These are phyloP conservation scores for Jaenimonas drosophilae DNA, from an alignment of 208 protist species.

Conservation along the genomic window DNA sequence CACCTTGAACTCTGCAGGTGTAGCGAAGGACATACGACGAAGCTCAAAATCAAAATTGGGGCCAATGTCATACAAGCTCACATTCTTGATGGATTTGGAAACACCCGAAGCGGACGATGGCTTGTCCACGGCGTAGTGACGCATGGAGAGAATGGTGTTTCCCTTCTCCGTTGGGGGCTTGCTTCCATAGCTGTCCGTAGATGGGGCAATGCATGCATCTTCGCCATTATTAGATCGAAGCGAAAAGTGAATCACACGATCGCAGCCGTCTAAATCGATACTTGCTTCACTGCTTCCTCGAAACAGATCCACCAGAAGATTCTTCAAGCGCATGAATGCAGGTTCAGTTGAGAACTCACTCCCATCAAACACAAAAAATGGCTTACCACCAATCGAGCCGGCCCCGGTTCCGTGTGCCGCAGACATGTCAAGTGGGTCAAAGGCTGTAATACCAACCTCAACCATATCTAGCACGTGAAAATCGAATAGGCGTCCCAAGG, in stretches of 20 bases:
- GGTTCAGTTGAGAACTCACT: constrained; percentile 64
- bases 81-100: constrained; percentile 29
- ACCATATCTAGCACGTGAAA: constrained; percentile 89
- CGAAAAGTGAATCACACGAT: constrained; percentile 73
- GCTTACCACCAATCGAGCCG: constrained; percentile 66
- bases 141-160: constrained; percentile 65
- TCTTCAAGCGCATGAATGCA: constrained; percentile 67
- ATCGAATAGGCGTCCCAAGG: constrained; percentile 79
- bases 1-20: constrained; percentile 67
- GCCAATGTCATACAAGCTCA: constrained; percentile 67
- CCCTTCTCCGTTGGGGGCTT: constrained; percentile 34
- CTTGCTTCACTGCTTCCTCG: constrained; percentile 50
- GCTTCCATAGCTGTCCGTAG: constrained; percentile 58
- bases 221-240: constrained; percentile 59
- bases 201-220: constrained; percentile 62
- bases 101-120: constrained; percentile 34
- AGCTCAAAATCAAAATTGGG: constrained; percentile 82
- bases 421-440: constrained; percentile 62
- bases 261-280: constrained; percentile 68
- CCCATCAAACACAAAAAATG: constrained; percentile 84
- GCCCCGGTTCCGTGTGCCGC: constrained; percentile 31
- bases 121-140: constrained; percentile 75
- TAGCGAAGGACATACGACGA: constrained; percentile 62
- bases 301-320: constrained; percentile 81
- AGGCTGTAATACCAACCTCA: constrained; percentile 73